phyloP scores from a whole-genome alignment of 768 basidiomycete species.

The Peribolospora kevripleyi region DNA sequence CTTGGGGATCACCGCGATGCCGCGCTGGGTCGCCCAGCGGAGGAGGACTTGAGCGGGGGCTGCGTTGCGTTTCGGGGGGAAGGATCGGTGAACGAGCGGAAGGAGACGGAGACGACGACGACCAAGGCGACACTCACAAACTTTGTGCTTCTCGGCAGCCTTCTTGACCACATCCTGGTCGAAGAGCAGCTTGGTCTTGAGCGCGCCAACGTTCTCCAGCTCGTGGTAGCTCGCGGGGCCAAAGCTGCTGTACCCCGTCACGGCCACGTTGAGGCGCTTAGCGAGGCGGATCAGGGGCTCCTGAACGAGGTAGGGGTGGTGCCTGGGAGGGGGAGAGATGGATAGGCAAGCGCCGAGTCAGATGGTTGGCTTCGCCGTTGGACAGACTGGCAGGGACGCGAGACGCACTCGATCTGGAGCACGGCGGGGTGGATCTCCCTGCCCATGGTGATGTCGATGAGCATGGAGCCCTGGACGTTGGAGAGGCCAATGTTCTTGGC shows the following conservation, averaged over 20 bases:
- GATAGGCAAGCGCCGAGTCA: neutral
- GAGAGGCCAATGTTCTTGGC: slow-evolving; percentile 62
- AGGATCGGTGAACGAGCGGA: slow-evolving; percentile 5
- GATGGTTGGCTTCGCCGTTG: neutral
- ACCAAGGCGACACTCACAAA: slow-evolving; percentile 23
- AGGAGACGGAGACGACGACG: neutral
- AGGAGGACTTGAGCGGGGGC: slow-evolving; percentile 42
- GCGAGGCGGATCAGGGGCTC: slow-evolving; percentile 23
- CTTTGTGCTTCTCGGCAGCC: slow-evolving; percentile 30
- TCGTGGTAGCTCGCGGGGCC: slow-evolving; percentile 33
- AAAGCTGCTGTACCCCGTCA: slow-evolving; percentile 36
- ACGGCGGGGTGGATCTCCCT: slow-evolving; percentile 39
- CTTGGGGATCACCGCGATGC: slow-evolving; percentile 54
- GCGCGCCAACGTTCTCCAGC: slow-evolving; percentile 33
- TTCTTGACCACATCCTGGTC: slow-evolving; percentile 25
- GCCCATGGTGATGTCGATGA: slow-evolving; percentile 55
- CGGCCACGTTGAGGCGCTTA: slow-evolving; percentile 25
- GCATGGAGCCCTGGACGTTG: slow-evolving; percentile 45
- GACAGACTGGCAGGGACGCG: slow-evolving; percentile 14
- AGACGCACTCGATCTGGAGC: slow-evolving; percentile 38
- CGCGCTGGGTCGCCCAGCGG: slow-evolving; percentile 54
- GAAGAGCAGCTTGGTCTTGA: slow-evolving; percentile 21
- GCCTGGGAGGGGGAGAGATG: neutral
- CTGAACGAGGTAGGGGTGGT: slow-evolving; percentile 24
- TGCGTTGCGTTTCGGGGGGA: slow-evolving; percentile 10